Base-by-base conservation (phyloP, 2,329 filamentous ascomycete genomes). In the Xylariaceae sp. region DNA sequence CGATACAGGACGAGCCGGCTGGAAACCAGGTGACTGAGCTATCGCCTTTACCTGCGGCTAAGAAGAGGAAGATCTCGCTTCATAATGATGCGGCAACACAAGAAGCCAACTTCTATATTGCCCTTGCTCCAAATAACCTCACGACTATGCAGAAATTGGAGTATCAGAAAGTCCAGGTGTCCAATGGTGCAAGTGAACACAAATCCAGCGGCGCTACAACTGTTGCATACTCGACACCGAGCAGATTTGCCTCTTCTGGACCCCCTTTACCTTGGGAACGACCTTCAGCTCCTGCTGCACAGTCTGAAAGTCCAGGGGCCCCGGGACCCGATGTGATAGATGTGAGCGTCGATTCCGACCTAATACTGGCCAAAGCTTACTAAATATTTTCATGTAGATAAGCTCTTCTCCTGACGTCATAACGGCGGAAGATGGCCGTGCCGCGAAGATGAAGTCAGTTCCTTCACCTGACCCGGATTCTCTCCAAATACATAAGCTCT, bases 121-220 rank as follows among this genome's bases (percentile, higher is more conserved):
- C 59, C 18, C n/a, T 63, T 39, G 53, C 22, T 6, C 56, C 52
- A 34, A 61, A 56, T 48, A 54, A 51, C 33, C 49, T 63, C 15
- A 62, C 60, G 24, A 58, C 58, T 1, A 62, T 60, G 54, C 57
- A 63, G 39, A 62, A 57, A 39, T 54, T 58, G 7, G 53, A 63
- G 41, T 61, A 61, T 40, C 53, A 57, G 34, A 58, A 45, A 42
- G 46, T 61, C 19, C 12, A 43, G 42, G 4, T 35, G n/a, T 56
- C 6, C 42, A 49, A 12, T 51, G 46, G 15, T 41, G n/a, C 49
- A 7, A 38, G 43, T 17, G 53, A 56, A 38, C 51, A 50, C 12
- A 60, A 59, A 39, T 62, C 60, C 19, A 63, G 58, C 39, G 48
- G 58, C 35, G 48, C 49, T 28, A 51, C 59, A 3, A 63, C 59